A percentile compares a stretch with the other conserved stretches of the same genome.
Conservation (phyloP, 371 early-diverging fungal genomes). For the Mucor plumbeus region DNA sequence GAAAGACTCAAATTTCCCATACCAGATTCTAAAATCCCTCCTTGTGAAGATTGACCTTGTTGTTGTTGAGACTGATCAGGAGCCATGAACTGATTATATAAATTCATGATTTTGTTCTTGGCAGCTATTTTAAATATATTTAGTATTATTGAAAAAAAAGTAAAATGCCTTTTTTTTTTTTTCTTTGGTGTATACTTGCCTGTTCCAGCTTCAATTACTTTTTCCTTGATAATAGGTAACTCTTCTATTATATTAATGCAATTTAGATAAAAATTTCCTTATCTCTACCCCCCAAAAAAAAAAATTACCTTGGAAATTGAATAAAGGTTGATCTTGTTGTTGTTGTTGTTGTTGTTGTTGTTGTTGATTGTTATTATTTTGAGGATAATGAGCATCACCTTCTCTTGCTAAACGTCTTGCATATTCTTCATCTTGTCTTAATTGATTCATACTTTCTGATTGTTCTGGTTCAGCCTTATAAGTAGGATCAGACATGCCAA, state of each 20-base stretch:
- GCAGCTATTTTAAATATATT: conserved; percentile 27
- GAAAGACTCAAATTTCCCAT: conserved; percentile 23
- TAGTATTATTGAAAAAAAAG: neutral
- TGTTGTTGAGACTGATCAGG: conserved; percentile 9
- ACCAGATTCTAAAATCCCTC: conserved; percentile 12
- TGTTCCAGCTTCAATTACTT: conserved; percentile 43
- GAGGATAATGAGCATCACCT: conserved; percentile 21
- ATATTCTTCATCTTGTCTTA: conserved; percentile 42
- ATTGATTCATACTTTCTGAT: conserved; percentile 21
- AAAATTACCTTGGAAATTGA: conserved; percentile 37
- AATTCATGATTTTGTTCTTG: conserved; percentile 45
- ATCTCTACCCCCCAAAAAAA: neutral
- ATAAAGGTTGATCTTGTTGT: conserved; percentile 22
- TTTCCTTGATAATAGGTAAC: conserved; percentile 43
- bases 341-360: conserved; percentile 14
- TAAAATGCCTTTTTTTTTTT: too few species aligned
- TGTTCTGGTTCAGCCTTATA: conserved; percentile 35
- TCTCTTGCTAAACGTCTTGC: conserved; percentile 42
- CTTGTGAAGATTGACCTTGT: neutral
- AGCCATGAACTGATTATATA: conserved; percentile 40
- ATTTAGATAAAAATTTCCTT: neutral
- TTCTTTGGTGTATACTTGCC: conserved; percentile 25
- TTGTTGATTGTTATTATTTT: conserved; percentile 7
- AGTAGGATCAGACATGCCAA: conserved; percentile 43
- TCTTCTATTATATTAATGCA: conserved; percentile 24